phyloP scores from a whole-genome alignment of 176 grass and related monocot species.

The Cenchrus fungigraminus region DNA sequence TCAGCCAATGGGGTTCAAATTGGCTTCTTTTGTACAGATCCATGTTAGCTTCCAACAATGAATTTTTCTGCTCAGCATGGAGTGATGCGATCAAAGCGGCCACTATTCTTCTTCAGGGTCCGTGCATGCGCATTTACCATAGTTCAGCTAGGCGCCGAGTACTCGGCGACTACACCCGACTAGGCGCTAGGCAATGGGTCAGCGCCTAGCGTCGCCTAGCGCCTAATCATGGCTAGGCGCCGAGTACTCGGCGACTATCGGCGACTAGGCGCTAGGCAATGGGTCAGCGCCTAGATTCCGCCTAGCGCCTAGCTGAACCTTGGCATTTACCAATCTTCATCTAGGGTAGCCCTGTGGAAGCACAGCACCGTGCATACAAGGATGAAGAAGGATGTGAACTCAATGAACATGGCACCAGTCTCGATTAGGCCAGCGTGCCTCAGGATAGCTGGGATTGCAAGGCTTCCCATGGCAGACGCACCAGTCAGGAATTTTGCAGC shows the following conservation, averaged over 20 bases:
- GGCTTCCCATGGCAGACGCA: constrained; percentile 86
- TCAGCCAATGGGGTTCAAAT: background rate
- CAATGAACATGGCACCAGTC: constrained; percentile 89
- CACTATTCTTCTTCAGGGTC: background rate
- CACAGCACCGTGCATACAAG: constrained; percentile 89
- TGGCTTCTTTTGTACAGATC: constrained; percentile 33
- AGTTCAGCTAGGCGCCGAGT: no score
- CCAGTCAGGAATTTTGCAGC: constrained; percentile 94
- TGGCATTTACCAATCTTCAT: constrained; percentile 52
- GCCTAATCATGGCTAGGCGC: no score
- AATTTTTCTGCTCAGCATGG: background rate
- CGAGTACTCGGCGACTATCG: no score
- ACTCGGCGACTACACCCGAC: no score
- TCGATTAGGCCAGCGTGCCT: constrained; percentile 91
- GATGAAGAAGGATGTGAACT: constrained; percentile 97
- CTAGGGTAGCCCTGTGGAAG: constrained; percentile 81
- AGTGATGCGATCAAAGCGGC: background rate
- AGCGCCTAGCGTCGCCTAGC: no score
- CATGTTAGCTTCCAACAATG: constrained; percentile 33
- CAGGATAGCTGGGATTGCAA: constrained; percentile 88
- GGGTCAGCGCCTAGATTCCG: no score
- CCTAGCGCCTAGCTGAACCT: no score
- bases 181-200: no score
- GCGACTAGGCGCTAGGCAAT: no score
- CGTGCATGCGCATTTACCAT: constrained; percentile 48